Base-by-base conservation (phyloP, 257 asterid species). In the Jacaranda mimosifolia region DNA sequence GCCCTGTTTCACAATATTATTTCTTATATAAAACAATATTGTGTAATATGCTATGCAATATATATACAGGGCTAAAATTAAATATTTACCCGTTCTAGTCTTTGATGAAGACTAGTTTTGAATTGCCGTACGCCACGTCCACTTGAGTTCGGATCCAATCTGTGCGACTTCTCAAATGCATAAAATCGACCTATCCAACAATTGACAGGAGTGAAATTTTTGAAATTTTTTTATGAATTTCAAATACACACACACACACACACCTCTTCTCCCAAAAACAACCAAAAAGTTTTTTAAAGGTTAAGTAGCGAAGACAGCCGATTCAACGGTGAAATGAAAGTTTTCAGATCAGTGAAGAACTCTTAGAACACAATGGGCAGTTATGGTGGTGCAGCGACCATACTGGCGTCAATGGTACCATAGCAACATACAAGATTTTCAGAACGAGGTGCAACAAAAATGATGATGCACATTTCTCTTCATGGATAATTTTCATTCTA, bases 81-180 rank as follows among this genome's bases (percentile, higher is more conserved):
- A 46, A 79, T 59, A 58, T 12, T 71, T 83, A 91, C 96, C 88
- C 94, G 85, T 77, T 92, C 97, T 73, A 92, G 77, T 57, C 96
- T 91, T 79, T 90, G 97, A 83, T 85, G 89, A 53, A 92, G 92
- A 78, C 88, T 89, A 35, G 97, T 92, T 71, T 92, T 92, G 82
- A 92, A 92, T 78, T 92, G 97, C 8, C 96, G 90, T 40, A 92
- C 97, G 68, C 97, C 97, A 77, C 96, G 94, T 49, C 94, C 97
- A 68, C 88, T 87, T n/a, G 97, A 92, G 67, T 84, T 87, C 1
- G 85, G 91, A 71, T 92, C 97, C 85, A 92, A 68, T 75, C 96
- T 85, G 75, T 89, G 89, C 55, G 97, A 87, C 89, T 92, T 90
- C 89, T 90, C 97, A 51, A 88, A 90, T 7, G 96, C 97, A 86